These are phyloP conservation scores for Amauroascus niger DNA, from an alignment of 2,329 filamentous ascomycete species.

Conservation along the genomic window DNA sequence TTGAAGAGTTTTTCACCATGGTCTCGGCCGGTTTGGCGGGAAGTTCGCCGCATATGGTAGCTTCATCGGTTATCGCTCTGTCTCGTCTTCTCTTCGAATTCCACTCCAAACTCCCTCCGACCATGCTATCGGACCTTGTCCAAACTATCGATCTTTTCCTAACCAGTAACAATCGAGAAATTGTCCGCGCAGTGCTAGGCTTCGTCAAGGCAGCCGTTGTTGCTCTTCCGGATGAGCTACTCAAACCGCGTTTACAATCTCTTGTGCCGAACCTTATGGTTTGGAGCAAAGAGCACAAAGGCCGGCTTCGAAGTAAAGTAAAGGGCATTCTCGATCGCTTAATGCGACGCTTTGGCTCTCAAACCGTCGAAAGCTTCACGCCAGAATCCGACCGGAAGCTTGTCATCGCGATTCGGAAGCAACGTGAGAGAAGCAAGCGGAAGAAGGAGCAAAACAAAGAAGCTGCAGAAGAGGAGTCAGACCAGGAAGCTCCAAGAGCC, in stretches of 20 bases:
- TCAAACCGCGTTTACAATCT: slow-evolving; percentile 64
- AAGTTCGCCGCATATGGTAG: slow-evolving; percentile 92
- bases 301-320: slow-evolving; percentile 91
- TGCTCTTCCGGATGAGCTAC: slow-evolving; percentile 65
- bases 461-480: slow-evolving; percentile 40
- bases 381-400: slow-evolving; percentile 83
- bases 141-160: slow-evolving; percentile 94
- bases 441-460: slow-evolving; percentile 63
- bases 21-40: slow-evolving; percentile 90
- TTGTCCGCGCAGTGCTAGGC: slow-evolving; percentile 85
- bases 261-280: slow-evolving; percentile 85
- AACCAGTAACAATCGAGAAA: slow-evolving; percentile 91
- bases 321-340: slow-evolving; percentile 96
- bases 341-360: slow-evolving; percentile 80
- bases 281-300: slow-evolving; percentile 97
- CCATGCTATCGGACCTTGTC: slow-evolving; percentile 72
- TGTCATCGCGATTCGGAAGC: slow-evolving; percentile 89
- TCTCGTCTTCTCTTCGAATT: slow-evolving; percentile 92
- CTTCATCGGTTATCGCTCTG: slow-evolving; percentile 88
- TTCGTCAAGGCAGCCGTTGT: slow-evolving; percentile 96
- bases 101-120: slow-evolving; percentile 56
- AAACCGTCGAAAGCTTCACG: slow-evolving; percentile 66
- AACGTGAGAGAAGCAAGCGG: slow-evolving; percentile 79
- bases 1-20: slow-evolving; percentile 98
- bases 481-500: not conserved